These are phyloP conservation scores for Termitomyces sp. DNA, from an alignment of 768 basidiomycete genomes.

Conservation along the genomic window DNA sequence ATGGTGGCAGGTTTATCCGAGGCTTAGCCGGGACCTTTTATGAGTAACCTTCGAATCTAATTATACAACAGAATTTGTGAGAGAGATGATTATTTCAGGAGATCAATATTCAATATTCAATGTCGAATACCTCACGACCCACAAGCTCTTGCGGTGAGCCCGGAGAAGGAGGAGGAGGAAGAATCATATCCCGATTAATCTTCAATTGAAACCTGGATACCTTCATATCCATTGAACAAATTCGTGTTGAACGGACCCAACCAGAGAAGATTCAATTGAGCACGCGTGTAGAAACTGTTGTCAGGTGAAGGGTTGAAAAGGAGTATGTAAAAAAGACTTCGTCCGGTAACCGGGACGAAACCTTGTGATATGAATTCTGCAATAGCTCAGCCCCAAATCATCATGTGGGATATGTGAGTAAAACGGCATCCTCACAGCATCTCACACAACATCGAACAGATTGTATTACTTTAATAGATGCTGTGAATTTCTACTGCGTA, in stretches of 20 bases:
- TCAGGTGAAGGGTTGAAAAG: not conserved
- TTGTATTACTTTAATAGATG: not conserved
- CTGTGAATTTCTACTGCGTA: not conserved
- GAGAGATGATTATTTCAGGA: not conserved
- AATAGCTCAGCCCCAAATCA: no score
- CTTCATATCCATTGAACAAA: not conserved
- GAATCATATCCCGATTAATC: not conserved
- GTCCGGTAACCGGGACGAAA: not conserved
- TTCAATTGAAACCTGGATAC: not conserved
- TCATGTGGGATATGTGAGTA: not conserved
- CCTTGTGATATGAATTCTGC: not conserved
- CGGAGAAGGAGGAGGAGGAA: no score
- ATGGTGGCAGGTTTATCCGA: conserved; percentile 7
- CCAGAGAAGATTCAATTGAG: not conserved
- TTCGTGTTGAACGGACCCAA: not conserved
- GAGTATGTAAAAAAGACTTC: not conserved
- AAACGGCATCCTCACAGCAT: not conserved
- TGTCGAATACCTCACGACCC: not conserved
- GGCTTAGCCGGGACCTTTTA: not conserved
- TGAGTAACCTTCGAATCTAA: not conserved
- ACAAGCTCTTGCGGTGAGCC: not conserved
- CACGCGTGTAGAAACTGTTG: no score
- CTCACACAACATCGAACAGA: not conserved
- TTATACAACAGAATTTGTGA: not conserved
- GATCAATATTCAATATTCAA: not conserved